phyloP scores from a whole-genome alignment of 1,139 yeast species.

The Casaregolazyma lundiana region DNA sequence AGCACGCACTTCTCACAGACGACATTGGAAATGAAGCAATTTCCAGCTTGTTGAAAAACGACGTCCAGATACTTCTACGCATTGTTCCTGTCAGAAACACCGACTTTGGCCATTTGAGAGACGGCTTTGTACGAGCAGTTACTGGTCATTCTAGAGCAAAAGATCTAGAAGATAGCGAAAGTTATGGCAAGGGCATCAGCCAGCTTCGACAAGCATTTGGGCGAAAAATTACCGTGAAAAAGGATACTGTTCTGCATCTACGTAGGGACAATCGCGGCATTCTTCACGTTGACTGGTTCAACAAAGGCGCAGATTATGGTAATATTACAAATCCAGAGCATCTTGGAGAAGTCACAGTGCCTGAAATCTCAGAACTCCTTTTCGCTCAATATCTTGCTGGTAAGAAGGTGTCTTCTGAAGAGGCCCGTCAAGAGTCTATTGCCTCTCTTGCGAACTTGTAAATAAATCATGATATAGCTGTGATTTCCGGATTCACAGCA shows the following conservation, averaged over 20 bases:
- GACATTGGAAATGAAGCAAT: slow-evolving; percentile 51
- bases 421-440: slow-evolving; percentile 28
- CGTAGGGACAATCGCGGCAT: slow-evolving; percentile 45
- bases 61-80: slow-evolving; percentile 62
- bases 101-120: slow-evolving; percentile 81
- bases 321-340: slow-evolving; percentile 16
- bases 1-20: slow-evolving; percentile 52
- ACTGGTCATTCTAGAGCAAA: slow-evolving; percentile 48
- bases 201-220: slow-evolving; percentile 36
- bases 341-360: slow-evolving; percentile 34
- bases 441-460: slow-evolving; percentile 12
- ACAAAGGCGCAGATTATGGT: slow-evolving; percentile 1
- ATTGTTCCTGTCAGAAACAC: slow-evolving; percentile 86
- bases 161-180: slow-evolving; percentile 25
- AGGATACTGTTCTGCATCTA: slow-evolving; percentile 54
- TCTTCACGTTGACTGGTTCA: slow-evolving; percentile 39
- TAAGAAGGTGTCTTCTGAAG: slow-evolving; percentile 51
- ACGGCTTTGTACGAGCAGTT: slow-evolving; percentile 79
- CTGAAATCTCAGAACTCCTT: slow-evolving; percentile 50
- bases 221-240: slow-evolving; percentile 43
- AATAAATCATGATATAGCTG: slow-evolving; percentile 4
- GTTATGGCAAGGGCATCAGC: slow-evolving; percentile 33
- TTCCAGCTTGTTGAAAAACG: slow-evolving; percentile 52
- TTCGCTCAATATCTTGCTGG: slow-evolving; percentile 60
- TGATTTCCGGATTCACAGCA: slow-evolving; percentile 29